Evolutionary conservation across 169 alveolate genomes (phyloP).

Genomic region (Cryptosporidium viatorum): DNA sequence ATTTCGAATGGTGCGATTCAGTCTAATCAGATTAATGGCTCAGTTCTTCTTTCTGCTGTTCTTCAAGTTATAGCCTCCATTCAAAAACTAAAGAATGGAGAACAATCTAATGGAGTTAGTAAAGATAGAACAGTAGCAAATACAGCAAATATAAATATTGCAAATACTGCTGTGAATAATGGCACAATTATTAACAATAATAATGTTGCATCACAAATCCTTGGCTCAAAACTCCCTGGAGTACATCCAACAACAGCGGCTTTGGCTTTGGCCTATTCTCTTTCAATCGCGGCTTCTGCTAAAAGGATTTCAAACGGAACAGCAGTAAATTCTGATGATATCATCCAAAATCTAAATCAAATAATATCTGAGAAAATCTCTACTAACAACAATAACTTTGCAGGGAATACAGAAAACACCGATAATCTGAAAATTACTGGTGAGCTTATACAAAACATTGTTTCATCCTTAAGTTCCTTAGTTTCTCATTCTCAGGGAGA

Average conservation of each 20-base stretch:
- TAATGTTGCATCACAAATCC: conserved; percentile 33
- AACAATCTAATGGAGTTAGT: background rate
- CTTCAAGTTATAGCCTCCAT: conserved; percentile 61
- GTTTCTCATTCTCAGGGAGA: conserved; percentile 15
- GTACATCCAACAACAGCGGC: conserved; percentile 73
- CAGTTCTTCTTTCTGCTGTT: conserved; percentile 60
- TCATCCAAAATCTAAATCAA: conserved; percentile 15
- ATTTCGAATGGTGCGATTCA: background rate
- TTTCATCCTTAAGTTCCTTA: background rate
- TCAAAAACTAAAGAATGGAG: conserved; percentile 33
- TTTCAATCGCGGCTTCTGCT: conserved; percentile 45
- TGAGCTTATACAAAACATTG: conserved; percentile 4
- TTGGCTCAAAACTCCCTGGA: conserved; percentile 60
- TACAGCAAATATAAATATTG: background rate
- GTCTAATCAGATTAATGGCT: conserved; percentile 11
- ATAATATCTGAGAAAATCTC: conserved; percentile 8
- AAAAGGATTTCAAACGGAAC: background rate
- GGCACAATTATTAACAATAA: background rate
- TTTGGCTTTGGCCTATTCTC: conserved; percentile 66
- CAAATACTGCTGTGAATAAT: background rate
- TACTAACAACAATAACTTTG: too few species aligned
- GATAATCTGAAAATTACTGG: conserved; percentile 3
- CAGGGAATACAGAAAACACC: background rate
- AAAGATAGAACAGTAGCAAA: background rate
- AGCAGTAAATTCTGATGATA: conserved; percentile 15